Evolutionary conservation across 2,329 filamentous ascomycete genomes (phyloP), one percentile per base, ranked within the genome.

Genomic region (Fusarium penzigii): DNA sequence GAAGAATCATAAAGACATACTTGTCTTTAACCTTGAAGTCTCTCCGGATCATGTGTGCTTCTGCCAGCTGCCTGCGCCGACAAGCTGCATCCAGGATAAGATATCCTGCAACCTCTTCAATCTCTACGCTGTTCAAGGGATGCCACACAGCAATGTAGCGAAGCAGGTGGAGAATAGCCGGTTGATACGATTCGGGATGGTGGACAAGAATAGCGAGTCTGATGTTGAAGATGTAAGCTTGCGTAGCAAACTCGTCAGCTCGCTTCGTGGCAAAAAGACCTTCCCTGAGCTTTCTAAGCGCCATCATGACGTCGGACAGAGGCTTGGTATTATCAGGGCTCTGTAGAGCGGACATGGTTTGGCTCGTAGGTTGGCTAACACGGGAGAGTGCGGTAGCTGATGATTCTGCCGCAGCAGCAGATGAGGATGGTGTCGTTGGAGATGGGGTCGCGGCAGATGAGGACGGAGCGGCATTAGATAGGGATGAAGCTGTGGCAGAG

Each of bases 221-320:
- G 63, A 96, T 90, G 64, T 90, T 91, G 77, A 97, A 97, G 56
- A 96, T 85, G 72, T 97, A 96, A 14, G 87, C 90, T 62, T 92
- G 86, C n/a, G 89, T 85, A 1, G 93, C 87, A 71, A 99, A 99
- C 47, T 83, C 78, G 67, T 96, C 89, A 36, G 80, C 77, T 17
- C 92, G 85, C 48, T 85, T 84, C 9, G 89, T 86, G 12, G 90
- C 90, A 3, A 96, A 84, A 44, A 97, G 87, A 20, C 88, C 92
- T 75, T 99, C 94, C 51, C 94, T 86, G 32, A 99, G 83, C 70
- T 97, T 97, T 56, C 94, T 87, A 68, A 97, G 86, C 3, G 93
- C 90, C 64, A 89, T 83, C 48, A 97, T 79, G 47, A 97, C 85
- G 17, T 83, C 84, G 2, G 87, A 82, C 29, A 97, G 80, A 58